These are phyloP conservation scores for Protoeuglena noctilucae DNA, from an alignment of 139 green algal species.

Conservation along the genomic window DNA sequence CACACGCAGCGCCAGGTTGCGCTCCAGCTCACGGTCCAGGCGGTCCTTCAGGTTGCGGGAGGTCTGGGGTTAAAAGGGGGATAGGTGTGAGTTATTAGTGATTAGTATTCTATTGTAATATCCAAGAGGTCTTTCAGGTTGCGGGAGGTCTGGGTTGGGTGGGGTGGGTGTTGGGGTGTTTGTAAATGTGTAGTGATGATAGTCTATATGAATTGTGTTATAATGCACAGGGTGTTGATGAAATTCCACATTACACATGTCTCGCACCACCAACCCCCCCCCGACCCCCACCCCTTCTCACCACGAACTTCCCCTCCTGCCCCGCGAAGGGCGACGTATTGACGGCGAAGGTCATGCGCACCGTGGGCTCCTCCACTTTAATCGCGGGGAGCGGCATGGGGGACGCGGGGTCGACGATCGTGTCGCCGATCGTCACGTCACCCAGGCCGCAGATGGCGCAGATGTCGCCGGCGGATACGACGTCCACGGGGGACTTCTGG, in stretches of 20 bases:
- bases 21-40: constrained; percentile 75
- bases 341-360: constrained; percentile 87
- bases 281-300: no score
- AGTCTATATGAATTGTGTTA: no score
- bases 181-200: no score
- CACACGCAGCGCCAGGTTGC: constrained; percentile 89
- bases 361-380: constrained; percentile 91
- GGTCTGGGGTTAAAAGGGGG: no score
- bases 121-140: constrained; percentile 81
- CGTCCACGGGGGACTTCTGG: not conserved
- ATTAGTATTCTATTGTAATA: no score
- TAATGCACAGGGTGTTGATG: no score
- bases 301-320: constrained; percentile 84
- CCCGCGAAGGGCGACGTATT: constrained; percentile 95
- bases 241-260: no score
- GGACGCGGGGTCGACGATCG: constrained; percentile 44
- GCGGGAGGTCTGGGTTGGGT: no score
- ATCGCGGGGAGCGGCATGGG: constrained; percentile 77
- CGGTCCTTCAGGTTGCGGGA: constrained; percentile 15
- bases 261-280: no score
- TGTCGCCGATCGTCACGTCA: constrained; percentile 85
- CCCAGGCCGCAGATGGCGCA: constrained; percentile 58
- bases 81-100: no score
- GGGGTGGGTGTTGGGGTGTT: no score
- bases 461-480: constrained; percentile 83